A percentile compares a stretch with the other conserved stretches of the same genome.
phyloP scores from a whole-genome alignment of 1,284 basidiomycete genomes.

The Ganoderma meredithae region DNA sequence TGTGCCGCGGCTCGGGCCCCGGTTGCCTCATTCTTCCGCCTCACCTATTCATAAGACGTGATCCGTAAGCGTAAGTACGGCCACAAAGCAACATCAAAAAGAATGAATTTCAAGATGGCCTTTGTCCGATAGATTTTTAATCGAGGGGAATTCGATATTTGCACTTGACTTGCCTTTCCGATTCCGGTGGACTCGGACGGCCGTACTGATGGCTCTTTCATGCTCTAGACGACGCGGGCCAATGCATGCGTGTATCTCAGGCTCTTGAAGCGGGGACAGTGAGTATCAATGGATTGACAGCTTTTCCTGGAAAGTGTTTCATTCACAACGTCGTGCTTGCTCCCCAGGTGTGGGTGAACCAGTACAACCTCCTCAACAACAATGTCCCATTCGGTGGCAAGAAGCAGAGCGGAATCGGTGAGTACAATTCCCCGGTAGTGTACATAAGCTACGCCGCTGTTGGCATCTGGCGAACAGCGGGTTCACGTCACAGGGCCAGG shows the following conservation, averaged over 20 bases:
- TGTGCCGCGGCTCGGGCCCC: not conserved
- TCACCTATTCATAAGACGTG: not conserved
- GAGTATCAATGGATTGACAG: slow-evolving; percentile 37
- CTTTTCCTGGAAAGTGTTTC: not conserved
- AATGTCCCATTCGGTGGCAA: slow-evolving; percentile 95
- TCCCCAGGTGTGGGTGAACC: slow-evolving; percentile 85
- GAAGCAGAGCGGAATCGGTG: slow-evolving; percentile 81
- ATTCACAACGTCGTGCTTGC: not conserved
- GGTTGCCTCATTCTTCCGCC: not conserved
- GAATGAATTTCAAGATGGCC: not conserved
- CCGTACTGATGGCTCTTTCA: slow-evolving; percentile 7
- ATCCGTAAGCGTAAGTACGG: not conserved
- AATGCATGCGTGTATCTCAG: slow-evolving; percentile 86
- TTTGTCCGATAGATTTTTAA: not conserved
- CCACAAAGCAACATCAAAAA: not conserved
- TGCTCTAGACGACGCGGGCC: slow-evolving; percentile 76
- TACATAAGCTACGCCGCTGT: slow-evolving; percentile 16
- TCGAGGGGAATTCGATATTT: not conserved
- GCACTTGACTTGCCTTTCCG: not conserved
- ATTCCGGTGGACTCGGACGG: not conserved
- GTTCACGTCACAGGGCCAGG: slow-evolving; percentile 27
- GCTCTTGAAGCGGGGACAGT: slow-evolving; percentile 88
- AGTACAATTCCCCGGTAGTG: slow-evolving; percentile 23
- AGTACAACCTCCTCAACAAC: slow-evolving; percentile 83
- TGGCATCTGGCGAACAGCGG: slow-evolving; percentile 28